Percentiles rank a stretch among this genome's conserved stretches.
phyloP scores from a whole-genome alignment of 768 basidiomycete species.

The Hypholoma sublateritium region DNA sequence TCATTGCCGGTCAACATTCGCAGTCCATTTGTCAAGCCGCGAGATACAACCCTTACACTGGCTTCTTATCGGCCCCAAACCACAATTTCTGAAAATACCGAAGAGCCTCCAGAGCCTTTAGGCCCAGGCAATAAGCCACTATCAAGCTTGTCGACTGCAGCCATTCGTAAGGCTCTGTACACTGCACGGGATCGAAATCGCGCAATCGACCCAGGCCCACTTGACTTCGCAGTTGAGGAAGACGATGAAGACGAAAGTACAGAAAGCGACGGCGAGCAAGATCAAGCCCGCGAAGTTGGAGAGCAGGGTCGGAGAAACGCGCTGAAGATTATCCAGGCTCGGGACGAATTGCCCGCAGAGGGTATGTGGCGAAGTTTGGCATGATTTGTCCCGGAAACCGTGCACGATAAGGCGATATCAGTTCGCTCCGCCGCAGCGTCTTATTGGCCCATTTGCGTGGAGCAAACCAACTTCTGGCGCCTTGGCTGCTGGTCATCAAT shows the following conservation, averaged over 20 bases:
- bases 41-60: constrained; percentile 43
- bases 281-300: constrained; percentile 27
- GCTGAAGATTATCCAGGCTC: constrained; percentile 66
- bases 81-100: constrained; percentile 36
- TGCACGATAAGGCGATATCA: background rate
- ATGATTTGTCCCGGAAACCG: background rate
- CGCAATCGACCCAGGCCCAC: constrained; percentile 65
- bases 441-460: background rate
- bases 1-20: constrained; percentile 69
- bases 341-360: constrained; percentile 64
- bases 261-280: constrained; percentile 19
- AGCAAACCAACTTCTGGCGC: too few relatives aligned
- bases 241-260: constrained; percentile 48
- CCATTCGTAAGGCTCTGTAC: constrained; percentile 61
- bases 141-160: constrained; percentile 36
- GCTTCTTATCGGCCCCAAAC: constrained; percentile 61
- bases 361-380: constrained; percentile 87
- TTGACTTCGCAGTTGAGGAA: constrained; percentile 56
- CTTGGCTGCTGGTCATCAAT: too few relatives aligned
- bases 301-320: constrained; percentile 59
- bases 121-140: constrained; percentile 20
- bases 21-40: constrained; percentile 27
- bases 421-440: background rate
- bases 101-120: constrained; percentile 25
- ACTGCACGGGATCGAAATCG: constrained; percentile 67